These are phyloP conservation scores for Cercospora sp. DNA, from an alignment of 2,329 filamentous ascomycete genomes.

Conservation along the genomic window DNA sequence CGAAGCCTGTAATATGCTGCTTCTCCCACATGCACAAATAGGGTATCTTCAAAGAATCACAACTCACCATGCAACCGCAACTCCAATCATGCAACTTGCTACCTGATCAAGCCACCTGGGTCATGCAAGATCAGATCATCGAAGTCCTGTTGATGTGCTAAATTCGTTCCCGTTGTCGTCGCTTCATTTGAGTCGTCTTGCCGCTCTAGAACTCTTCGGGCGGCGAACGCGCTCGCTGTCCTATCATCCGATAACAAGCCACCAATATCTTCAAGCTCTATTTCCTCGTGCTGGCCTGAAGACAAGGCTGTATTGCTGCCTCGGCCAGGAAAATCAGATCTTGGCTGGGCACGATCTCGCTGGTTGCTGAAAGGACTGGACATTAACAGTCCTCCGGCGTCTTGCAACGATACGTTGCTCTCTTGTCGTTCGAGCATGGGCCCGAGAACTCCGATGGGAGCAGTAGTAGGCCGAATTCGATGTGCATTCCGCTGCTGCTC, in stretches of 20 bases:
- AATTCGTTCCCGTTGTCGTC: neutral
- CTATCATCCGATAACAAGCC: constrained; percentile 20
- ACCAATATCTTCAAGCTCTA: constrained; percentile 28
- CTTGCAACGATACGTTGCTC: constrained; percentile 35
- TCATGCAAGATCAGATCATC: constrained; percentile 31
- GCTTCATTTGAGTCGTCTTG: neutral
- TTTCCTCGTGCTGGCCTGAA: constrained; percentile 11
- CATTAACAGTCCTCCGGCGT: constrained; percentile 35
- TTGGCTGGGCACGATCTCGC: neutral
- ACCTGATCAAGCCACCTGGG: constrained; percentile 26
- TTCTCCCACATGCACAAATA: neutral
- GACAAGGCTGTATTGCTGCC: neutral
- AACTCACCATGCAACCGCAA: neutral
- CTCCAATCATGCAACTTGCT: constrained; percentile 1
- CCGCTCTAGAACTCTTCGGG: constrained; percentile 18
- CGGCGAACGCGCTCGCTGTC: constrained; percentile 17
- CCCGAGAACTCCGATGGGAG: constrained; percentile 32
- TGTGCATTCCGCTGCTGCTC: constrained; percentile 18
- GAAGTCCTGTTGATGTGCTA: constrained; percentile 7
- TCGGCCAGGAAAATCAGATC: neutral
- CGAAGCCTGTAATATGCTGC: neutral
- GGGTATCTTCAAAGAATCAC: neutral
- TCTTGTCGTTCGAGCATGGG: constrained; percentile 34
- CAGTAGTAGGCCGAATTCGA: constrained; percentile 10
- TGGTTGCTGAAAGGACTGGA: constrained; percentile 7